Conservation (phyloP, 208 protist genomes). For the Leishmania gerbilli region DNA sequence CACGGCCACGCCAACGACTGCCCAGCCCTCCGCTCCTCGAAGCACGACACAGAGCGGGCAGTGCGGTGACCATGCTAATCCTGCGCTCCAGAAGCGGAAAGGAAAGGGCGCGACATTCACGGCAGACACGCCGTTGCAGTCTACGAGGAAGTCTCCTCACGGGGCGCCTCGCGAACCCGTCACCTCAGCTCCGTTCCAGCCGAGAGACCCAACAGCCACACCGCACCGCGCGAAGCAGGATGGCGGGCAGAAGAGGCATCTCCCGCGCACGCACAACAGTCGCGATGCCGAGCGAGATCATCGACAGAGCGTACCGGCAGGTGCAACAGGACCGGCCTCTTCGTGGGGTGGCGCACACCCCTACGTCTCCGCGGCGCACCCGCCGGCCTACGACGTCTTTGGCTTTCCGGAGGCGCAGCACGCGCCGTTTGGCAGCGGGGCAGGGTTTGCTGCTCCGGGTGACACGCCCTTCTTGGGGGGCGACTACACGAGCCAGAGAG, state of each 20-base stretch:
- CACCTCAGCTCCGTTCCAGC: not conserved
- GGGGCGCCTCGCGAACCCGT: not conserved
- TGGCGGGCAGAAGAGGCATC: not conserved
- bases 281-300: not conserved
- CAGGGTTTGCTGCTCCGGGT: not conserved
- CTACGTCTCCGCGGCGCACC: not conserved
- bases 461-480: not conserved
- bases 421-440: slow-evolving; percentile 8
- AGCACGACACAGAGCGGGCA: not conserved
- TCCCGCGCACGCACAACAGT: not conserved
- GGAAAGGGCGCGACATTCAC: not conserved
- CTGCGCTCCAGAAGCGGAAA: not conserved
- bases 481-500: not conserved
- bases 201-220: not conserved
- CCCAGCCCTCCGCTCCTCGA: not conserved
- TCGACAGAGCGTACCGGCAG: not conserved
- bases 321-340: not conserved
- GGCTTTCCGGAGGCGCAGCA: not conserved
- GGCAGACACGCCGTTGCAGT: not conserved
- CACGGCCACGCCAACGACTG: not conserved
- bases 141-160: not conserved
- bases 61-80: not conserved
- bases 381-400: not conserved
- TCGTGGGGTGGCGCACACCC: not conserved
- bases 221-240: not conserved